Evolutionary conservation across 169 alveolate genomes (phyloP).

Genomic region (Eimeria maxima): DNA sequence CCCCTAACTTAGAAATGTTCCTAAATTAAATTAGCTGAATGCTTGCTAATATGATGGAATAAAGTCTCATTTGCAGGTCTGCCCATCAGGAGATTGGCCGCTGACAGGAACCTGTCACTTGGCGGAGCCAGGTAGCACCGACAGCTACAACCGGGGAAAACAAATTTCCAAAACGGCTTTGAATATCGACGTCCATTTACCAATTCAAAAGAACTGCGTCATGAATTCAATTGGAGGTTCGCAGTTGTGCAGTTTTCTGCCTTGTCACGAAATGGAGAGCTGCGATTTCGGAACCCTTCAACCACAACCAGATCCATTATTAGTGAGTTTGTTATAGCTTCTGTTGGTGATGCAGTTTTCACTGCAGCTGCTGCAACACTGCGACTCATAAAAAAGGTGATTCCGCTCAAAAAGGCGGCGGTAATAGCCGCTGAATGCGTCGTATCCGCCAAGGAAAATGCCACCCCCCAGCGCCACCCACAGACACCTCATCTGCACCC

Average conservation of each 20-base stretch:
- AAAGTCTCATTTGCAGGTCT: neutral
- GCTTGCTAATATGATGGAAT: neutral
- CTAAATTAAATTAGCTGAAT: neutral
- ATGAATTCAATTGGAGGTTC: neutral
- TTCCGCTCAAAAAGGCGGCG: conserved; percentile 22
- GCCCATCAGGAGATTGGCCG: neutral
- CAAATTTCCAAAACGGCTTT: too few relatives aligned
- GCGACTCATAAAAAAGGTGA: conserved; percentile 6
- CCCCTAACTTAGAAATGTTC: neutral
- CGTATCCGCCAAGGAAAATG: conserved; percentile 81
- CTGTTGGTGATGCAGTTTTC: conserved; percentile 2
- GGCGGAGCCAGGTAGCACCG: too few relatives aligned
- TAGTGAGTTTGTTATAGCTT: neutral
- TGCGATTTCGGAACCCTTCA: neutral
- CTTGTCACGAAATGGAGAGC: neutral
- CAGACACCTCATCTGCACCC: conserved; percentile 68
- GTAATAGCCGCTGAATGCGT: conserved; percentile 66
- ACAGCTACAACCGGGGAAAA: too few relatives aligned
- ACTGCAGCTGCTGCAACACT: conserved; percentile 27
- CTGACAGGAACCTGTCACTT: neutral
- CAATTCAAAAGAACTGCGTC: neutral
- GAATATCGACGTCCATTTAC: neutral
- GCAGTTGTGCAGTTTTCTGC: neutral
- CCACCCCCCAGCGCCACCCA: conserved; percentile 82
- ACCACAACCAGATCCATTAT: neutral